These are phyloP conservation scores for Clathrospora elynae DNA, from an alignment of 2,329 filamentous ascomycete genomes.

Conservation along the genomic window DNA sequence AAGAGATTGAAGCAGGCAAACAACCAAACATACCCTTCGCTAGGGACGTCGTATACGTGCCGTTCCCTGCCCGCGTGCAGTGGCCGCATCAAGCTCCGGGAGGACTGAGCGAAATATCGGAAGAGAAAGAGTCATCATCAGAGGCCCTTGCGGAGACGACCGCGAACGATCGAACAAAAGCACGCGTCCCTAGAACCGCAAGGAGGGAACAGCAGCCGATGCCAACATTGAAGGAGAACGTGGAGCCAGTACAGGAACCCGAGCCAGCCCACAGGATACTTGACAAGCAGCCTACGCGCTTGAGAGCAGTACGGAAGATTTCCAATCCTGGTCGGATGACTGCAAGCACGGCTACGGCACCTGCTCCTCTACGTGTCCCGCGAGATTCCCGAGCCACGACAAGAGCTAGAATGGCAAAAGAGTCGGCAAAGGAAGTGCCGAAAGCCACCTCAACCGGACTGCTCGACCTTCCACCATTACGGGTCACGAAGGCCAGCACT, in stretches of 20 bases:
- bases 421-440: constrained; percentile 25
- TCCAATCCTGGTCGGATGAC: constrained; percentile 42
- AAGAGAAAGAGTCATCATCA: constrained; percentile 49
- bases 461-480: constrained; percentile 33
- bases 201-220: constrained; percentile 34
- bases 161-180: constrained; percentile 50
- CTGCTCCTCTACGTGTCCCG: constrained; percentile 37
- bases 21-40: constrained; percentile 57
- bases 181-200: constrained; percentile 28
- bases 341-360: constrained; percentile 35
- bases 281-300: constrained; percentile 46
- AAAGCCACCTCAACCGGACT: constrained; percentile 31
- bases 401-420: constrained; percentile 33
- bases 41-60: constrained; percentile 55
- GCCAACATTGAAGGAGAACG: constrained; percentile 46
- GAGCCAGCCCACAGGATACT: constrained; percentile 37
- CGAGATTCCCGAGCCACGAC: constrained; percentile 36
- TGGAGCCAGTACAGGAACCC: constrained; percentile 36
- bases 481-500: constrained; percentile 26
- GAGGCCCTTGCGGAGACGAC: constrained; percentile 53
- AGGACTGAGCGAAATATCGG: constrained; percentile 47
- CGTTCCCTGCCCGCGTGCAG: constrained; percentile 49
- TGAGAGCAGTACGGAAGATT: constrained; percentile 44
- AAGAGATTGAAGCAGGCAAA: constrained; percentile 54
- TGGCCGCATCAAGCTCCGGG: constrained; percentile 43